These are phyloP conservation scores for Boletus barrowsii DNA, from an alignment of 768 basidiomycete species.

Conservation along the genomic window DNA sequence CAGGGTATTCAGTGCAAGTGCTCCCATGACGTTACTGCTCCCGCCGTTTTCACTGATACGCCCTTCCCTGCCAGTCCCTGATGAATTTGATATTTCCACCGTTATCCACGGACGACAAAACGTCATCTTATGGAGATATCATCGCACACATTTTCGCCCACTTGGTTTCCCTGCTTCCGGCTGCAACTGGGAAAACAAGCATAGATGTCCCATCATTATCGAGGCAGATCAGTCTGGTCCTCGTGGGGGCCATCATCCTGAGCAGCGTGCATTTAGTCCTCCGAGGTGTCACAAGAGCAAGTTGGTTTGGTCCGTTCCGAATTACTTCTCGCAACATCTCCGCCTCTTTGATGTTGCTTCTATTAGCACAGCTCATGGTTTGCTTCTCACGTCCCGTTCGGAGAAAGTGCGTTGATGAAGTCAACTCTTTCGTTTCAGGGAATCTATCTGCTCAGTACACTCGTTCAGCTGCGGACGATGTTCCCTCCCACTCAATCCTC, in stretches of 20 bases:
- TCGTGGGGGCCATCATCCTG: conserved; percentile 76
- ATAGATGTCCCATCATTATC: conserved; percentile 42
- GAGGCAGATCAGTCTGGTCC: conserved; percentile 57
- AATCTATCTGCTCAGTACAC: conserved; percentile 77
- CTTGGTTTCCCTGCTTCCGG: conserved; percentile 38
- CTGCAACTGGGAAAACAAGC: conserved; percentile 24
- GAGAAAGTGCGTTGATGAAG: neutral
- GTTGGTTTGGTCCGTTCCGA: conserved; percentile 28
- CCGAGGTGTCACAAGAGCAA: conserved; percentile 59
- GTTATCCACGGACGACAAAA: conserved; percentile 35
- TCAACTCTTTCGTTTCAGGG: conserved; percentile 44
- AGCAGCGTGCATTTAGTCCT: conserved; percentile 70
- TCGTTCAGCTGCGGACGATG: conserved; percentile 77
- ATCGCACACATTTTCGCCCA: conserved; percentile 42
- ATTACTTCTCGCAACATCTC: conserved; percentile 68
- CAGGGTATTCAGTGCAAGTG: conserved; percentile 58
- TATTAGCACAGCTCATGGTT: conserved; percentile 84
- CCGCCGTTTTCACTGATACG: conserved; percentile 15
- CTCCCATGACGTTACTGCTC: conserved; percentile 4
- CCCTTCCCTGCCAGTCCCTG: conserved; percentile 25
- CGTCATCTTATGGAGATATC: conserved; percentile 41
- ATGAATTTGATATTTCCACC: conserved; percentile 34
- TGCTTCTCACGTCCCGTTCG: conserved; percentile 13
- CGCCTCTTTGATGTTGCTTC: conserved; percentile 71
- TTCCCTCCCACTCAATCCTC: conserved; percentile 57